Base-by-base conservation (phyloP, 352 stramenopile species). In the Pythium biforme region DNA sequence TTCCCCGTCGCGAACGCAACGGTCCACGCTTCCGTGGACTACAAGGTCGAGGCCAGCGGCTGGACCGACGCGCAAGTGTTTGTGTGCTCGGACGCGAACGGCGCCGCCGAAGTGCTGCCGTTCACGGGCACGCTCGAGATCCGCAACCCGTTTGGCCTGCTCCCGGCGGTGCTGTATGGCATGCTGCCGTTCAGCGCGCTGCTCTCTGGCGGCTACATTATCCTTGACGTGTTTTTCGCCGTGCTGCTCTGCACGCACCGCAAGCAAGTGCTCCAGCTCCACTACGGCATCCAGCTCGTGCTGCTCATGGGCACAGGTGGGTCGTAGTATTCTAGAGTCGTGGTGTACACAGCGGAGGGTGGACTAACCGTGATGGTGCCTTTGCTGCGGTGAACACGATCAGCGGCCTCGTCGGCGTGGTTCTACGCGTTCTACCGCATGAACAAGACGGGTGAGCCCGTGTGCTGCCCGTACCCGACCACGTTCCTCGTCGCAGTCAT, bases 401-500 rank as follows among this genome's bases (percentile, higher is more conserved):
- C 6, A 78, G 71, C 73, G 27, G 72, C 86, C 0, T 71, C 76
- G 4, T 70, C 59, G 23, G 69, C 88, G 23, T 97, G 86, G 86
- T 84, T 95, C 53, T 88, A 90, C 47, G 85, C 89, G 5, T 92
- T 96, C 55, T 92, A 82, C 66, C 65, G 77, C 57, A 94, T 96
- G 82, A 97, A 97, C 74, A 74, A 84, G 72, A 90, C 80, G n/a
- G 89, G 89, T 29, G 80, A 88, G 51, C 89, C 89, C 0, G 90
- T 96, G 29, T 96, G 88, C 66, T 97, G 89, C 48, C 89, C 89
- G 22, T 95, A 96, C 60, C 88, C 89, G 46, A 92, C 79, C 20
- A 84, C 76, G 10, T 94, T 96, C 58, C 72, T 97, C 26, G 70
- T 88, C 29, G 75, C 89, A 0, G 89, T 96, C 37, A 80, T 91